A percentile compares a stretch with the other conserved stretches of the same genome.
Evolutionary conservation across 2,329 filamentous ascomycete species (phyloP).

Genomic region (Arachnomyces sp.): DNA sequence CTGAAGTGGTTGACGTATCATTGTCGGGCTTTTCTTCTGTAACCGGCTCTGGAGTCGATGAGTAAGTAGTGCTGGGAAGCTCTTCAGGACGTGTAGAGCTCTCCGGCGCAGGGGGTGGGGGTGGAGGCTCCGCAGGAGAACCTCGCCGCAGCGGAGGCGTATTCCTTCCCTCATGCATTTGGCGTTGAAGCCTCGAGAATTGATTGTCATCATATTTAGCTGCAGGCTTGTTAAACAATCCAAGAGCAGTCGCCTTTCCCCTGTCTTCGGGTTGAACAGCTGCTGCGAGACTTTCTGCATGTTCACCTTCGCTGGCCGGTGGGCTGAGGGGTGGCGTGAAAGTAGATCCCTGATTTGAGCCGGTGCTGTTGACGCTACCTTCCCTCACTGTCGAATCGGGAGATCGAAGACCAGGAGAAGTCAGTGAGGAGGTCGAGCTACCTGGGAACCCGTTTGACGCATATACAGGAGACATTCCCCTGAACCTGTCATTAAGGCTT

Average conservation of each 20-base stretch:
- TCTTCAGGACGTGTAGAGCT: slow-evolving; percentile 22
- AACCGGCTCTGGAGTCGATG: slow-evolving; percentile 30
- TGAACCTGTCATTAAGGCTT: slow-evolving; percentile 50
- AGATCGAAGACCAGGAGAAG: slow-evolving; percentile 30
- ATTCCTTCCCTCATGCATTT: slow-evolving; percentile 68
- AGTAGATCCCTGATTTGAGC: slow-evolving; percentile 23
- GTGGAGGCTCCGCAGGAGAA: slow-evolving; percentile 12
- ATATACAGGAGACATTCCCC: slow-evolving; percentile 26
- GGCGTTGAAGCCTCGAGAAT: slow-evolving; percentile 71
- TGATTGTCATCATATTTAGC: slow-evolving; percentile 76
- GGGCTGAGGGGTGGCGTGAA: slow-evolving; percentile 55
- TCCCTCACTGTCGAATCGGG: slow-evolving; percentile 29
- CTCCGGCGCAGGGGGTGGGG: slow-evolving; percentile 16
- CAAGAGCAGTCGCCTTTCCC: slow-evolving; percentile 71
- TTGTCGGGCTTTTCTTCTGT: slow-evolving; percentile 21
- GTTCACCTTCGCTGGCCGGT: slow-evolving; percentile 63
- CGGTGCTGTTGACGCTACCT: slow-evolving; percentile 23
- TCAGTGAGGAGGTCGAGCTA: slow-evolving; percentile 35
- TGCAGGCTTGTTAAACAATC: slow-evolving; percentile 62
- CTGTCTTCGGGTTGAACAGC: slow-evolving; percentile 66
- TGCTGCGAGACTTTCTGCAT: slow-evolving; percentile 51
- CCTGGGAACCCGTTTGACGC: slow-evolving; percentile 20
- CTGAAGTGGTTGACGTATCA: background rate
- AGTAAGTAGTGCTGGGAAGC: slow-evolving; percentile 30
- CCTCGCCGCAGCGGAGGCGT: slow-evolving; percentile 41